A percentile compares a stretch with the other conserved stretches of the same genome.
Evolutionary conservation across 202 grass and related monocot species (phyloP).

Genomic region (Musa balbisiana): DNA sequence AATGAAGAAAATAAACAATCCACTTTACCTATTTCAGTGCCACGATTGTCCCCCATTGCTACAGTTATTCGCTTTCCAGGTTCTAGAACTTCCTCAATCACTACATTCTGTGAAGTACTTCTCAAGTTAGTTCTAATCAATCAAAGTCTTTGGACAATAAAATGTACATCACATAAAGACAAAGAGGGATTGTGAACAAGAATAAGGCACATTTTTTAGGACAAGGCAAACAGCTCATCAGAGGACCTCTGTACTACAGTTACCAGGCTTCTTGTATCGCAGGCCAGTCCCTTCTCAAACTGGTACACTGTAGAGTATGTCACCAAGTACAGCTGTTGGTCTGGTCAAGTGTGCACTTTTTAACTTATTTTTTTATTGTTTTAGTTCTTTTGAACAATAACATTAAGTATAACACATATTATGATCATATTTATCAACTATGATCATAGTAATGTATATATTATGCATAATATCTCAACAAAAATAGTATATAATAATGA

Average conservation of each 20-base stretch:
- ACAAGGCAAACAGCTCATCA: not conserved
- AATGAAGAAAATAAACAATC: not conserved
- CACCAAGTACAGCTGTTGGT: too few species aligned
- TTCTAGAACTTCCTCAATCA: conserved; percentile 70
- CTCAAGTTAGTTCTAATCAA: conserved; percentile 1
- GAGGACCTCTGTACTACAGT: not conserved
- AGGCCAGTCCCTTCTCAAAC: not conserved
- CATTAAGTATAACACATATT: too few species aligned
- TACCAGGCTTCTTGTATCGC: not conserved
- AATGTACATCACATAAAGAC: not conserved
- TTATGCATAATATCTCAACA: too few species aligned
- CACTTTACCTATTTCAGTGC: conserved; percentile 55
- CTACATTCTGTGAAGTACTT: conserved; percentile 57
- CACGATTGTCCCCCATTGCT: conserved; percentile 72
- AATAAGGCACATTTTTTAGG: not conserved
- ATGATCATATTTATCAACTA: too few species aligned
- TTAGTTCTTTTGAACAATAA: too few species aligned
- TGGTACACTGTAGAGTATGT: not conserved
- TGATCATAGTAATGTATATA: too few species aligned
- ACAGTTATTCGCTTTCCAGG: conserved; percentile 77
- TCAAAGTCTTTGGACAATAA: not conserved
- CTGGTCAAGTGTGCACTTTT: too few species aligned
- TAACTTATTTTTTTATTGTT: too few species aligned
- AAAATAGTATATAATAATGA: too few species aligned
- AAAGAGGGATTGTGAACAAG: not conserved